A percentile compares a stretch with the other conserved stretches of the same genome.
These are phyloP conservation scores for Agaricus blazei DNA, from an alignment of 768 basidiomycete genomes.

Conservation along the genomic window DNA sequence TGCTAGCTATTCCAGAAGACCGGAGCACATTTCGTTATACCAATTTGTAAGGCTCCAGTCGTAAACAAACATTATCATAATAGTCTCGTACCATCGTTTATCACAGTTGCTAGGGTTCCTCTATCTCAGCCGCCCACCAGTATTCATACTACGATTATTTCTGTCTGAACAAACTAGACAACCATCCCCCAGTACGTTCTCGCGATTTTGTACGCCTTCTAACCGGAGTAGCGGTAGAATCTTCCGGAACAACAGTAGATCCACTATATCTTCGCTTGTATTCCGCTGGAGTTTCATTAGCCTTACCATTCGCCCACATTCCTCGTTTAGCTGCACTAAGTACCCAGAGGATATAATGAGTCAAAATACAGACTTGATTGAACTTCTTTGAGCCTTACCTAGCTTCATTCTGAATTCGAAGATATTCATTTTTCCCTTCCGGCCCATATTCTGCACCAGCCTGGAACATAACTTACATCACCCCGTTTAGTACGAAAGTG, in stretches of 20 bases:
- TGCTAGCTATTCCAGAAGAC: no score
- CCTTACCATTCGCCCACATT: constrained; percentile 62
- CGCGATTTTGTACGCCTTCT: neutral
- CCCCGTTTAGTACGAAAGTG: neutral
- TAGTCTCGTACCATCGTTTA: neutral
- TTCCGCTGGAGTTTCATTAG: constrained; percentile 66
- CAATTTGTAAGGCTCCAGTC: no score
- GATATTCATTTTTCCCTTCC: constrained; percentile 58
- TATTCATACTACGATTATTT: neutral
- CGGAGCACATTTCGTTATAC: no score
- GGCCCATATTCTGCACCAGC: constrained; percentile 77
- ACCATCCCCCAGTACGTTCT: neutral
- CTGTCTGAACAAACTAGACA: neutral
- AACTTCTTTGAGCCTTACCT: constrained; percentile 38
- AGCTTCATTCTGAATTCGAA: constrained; percentile 58
- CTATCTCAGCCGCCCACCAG: neutral
- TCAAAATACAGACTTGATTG: neutral
- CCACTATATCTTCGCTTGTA: constrained; percentile 65
- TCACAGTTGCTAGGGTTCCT: neutral
- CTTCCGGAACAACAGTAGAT: neutral
- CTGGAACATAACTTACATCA: constrained; percentile 14
- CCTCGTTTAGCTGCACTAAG: constrained; percentile 57
- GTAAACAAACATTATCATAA: no score
- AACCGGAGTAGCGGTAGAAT: neutral
- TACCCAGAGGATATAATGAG: neutral